Percentiles rank a stretch among this genome's conserved stretches.
Evolutionary conservation across 805 yeast species (phyloP).

Genomic region (Yarrowia porcina): DNA sequence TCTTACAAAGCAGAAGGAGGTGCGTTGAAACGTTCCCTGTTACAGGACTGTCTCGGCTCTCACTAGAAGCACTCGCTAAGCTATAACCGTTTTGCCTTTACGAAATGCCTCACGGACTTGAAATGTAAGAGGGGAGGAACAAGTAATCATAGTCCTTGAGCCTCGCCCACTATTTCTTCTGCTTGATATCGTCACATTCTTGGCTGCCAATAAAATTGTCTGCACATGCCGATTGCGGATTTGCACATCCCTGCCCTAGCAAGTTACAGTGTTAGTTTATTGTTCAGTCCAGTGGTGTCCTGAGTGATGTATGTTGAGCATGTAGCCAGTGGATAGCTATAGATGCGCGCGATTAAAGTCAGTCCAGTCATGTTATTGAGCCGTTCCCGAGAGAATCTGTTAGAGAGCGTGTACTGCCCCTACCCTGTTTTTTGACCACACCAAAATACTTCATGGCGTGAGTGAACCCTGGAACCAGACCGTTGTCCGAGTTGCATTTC

Average conservation of each 20-base stretch:
- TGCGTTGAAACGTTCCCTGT: not conserved
- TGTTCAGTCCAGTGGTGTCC: too few relatives aligned
- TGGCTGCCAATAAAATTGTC: not conserved
- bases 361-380: not conserved
- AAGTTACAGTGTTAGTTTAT: not conserved
- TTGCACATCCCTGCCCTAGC: not conserved
- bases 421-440: too few relatives aligned
- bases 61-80: not conserved
- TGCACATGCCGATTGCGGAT: not conserved
- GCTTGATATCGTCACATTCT: not conserved
- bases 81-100: constrained; percentile 9
- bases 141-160: not conserved
- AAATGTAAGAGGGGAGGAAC: not conserved
- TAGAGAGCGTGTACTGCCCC: too few relatives aligned
- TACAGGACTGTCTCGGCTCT: not conserved
- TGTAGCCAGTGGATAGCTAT: not conserved
- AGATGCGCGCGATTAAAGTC: not conserved
- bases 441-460: not conserved
- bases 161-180: not conserved
- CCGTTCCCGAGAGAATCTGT: too few relatives aligned
- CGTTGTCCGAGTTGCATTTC: not conserved
- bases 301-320: too few relatives aligned
- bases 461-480: not conserved
- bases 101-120: not conserved
- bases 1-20: not conserved